Percentiles rank a stretch among this genome's conserved stretches.
phyloP scores from a whole-genome alignment of 2,329 filamentous ascomycete species.

The Akanthomyces uredinophilus region DNA sequence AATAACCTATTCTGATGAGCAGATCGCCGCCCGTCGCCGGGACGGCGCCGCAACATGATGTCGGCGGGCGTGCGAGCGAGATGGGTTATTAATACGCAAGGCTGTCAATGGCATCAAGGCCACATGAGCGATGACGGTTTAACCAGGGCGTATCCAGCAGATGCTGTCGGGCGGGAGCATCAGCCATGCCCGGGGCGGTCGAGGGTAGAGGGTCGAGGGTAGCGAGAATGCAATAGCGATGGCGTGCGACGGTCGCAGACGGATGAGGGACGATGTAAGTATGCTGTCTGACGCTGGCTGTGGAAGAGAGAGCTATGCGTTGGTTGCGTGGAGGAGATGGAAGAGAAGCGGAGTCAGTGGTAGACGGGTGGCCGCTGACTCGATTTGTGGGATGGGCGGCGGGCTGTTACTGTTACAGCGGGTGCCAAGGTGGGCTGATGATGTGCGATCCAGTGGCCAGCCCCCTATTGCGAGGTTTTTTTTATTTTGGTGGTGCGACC shows the following conservation, averaged over 20 bases:
- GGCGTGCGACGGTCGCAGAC: background rate
- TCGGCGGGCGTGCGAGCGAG: conserved; percentile 16
- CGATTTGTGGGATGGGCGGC: conserved; percentile 6
- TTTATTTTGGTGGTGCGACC: background rate
- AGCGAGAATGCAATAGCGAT: background rate
- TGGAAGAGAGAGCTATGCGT: background rate
- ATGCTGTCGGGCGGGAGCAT: background rate
- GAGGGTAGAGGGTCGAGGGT: too few relatives aligned
- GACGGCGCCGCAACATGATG: conserved; percentile 64
- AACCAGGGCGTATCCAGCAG: conserved; percentile 5
- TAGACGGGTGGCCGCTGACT: conserved; percentile 3
- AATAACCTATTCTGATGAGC: conserved; percentile 42
- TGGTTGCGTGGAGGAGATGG: background rate
- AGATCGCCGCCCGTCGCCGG: conserved; percentile 50
- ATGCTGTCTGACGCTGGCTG: background rate
- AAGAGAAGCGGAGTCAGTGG: conserved; percentile 9
- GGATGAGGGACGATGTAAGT: background rate
- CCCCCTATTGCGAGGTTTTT: conserved; percentile 3
- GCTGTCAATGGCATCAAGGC: conserved; percentile 1
- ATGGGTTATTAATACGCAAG: background rate
- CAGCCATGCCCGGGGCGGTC: conserved; percentile 9
- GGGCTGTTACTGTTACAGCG: background rate
- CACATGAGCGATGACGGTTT: conserved; percentile 3
- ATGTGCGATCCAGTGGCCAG: background rate
- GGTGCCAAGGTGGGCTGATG: background rate